Conservation (phyloP, 2,329 filamentous ascomycete species). For the Tolypocladium pustulatum region DNA sequence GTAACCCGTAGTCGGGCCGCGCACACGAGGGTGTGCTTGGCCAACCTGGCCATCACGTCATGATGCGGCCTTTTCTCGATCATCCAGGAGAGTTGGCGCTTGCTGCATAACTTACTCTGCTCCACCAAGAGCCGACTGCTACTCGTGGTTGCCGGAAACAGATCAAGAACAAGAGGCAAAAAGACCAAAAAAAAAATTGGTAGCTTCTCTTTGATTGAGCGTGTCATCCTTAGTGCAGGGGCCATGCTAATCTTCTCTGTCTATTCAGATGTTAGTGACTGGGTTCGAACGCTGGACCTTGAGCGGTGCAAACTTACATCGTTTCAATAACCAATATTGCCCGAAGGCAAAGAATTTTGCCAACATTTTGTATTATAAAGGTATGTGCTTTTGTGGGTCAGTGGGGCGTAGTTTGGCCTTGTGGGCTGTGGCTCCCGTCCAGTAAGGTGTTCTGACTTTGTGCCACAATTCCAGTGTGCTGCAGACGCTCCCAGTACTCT, state of each 20-base stretch:
- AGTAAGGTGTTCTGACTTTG: not conserved
- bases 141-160: no score
- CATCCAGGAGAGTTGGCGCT: not conserved
- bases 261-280: not conserved
- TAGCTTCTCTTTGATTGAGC: conserved; percentile 70
- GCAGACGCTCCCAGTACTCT: no score
- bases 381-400: not conserved
- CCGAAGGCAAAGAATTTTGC: not conserved
- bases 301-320: not conserved
- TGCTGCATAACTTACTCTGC: no score
- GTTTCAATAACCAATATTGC: not conserved
- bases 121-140: not conserved
- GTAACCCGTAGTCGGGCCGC: not conserved
- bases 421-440: not conserved
- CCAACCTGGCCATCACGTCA: not conserved
- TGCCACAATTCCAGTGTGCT: not conserved
- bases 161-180: not conserved
- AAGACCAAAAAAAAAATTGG: not conserved
- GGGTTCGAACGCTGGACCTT: not conserved
- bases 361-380: not conserved
- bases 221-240: conserved; percentile 91
- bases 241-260: conserved; percentile 78
- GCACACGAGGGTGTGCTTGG: not conserved
- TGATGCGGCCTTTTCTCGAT: not conserved
- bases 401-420: not conserved